These are phyloP conservation scores for Asclepias syriaca DNA, from an alignment of 257 asterid genomes.

Conservation along the genomic window DNA sequence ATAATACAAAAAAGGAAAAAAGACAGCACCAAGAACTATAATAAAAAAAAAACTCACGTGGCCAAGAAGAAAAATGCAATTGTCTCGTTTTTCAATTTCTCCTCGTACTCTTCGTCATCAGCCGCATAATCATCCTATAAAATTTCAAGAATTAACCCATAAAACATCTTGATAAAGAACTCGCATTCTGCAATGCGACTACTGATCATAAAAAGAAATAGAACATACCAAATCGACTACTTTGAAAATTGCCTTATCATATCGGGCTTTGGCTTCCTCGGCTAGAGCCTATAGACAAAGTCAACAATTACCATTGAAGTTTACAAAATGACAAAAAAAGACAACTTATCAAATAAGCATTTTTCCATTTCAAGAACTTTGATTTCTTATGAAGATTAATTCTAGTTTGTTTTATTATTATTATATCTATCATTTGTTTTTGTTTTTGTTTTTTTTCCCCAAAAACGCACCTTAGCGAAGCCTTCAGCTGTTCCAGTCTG, in stretches of 20 bases:
- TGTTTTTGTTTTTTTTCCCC: not conserved
- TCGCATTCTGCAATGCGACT: not conserved
- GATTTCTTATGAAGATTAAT: not conserved
- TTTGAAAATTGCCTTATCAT: conserved; percentile 69
- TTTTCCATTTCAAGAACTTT: conserved; percentile 2
- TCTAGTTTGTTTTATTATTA: too few relatives aligned
- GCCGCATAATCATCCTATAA: conserved; percentile 93
- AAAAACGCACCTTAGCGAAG: conserved; percentile 71
- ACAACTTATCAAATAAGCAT: not conserved
- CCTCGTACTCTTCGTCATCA: conserved; percentile 91
- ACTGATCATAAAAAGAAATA: not conserved
- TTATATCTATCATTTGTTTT: too few relatives aligned
- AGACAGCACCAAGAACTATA: not conserved
- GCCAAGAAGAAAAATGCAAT: conserved; percentile 84
- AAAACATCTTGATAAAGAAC: conserved; percentile 13
- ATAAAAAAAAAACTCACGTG: conserved; percentile 49
- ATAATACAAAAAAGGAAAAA: conserved; percentile 5
- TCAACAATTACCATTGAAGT: conserved; percentile 15
- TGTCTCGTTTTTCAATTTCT: conserved; percentile 77
- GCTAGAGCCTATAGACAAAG: conserved; percentile 68
- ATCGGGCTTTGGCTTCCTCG: conserved; percentile 93
- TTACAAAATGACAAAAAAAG: conserved; percentile 12
- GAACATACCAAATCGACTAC: conserved; percentile 73
- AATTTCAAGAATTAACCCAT: conserved; percentile 11
- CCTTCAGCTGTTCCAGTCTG: conserved; percentile 79